Base-by-base conservation (phyloP, 73 alveolate genomes). In the Diophrys appendiculata region DNA sequence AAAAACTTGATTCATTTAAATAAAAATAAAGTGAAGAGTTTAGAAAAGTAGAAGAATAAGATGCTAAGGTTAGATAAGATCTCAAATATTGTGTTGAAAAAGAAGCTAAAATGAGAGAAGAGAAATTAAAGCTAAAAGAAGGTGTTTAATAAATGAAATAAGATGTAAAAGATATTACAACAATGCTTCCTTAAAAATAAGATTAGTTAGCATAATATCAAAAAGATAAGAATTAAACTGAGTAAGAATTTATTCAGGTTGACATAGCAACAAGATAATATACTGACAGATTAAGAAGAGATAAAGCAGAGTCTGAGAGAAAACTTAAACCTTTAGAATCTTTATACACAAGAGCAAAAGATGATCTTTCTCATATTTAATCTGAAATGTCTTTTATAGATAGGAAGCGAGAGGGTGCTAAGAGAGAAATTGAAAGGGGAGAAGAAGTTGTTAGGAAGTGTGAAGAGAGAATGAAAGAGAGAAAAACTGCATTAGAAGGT, bases 11-110 rank as follows among this genome's bases (percentile, higher is more conserved):
- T 22, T 84, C 73, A 29, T 71, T 73, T 73, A 43, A 68, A 52
- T 80, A 75, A 1, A 79, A 69, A 76, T 52, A 74, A 0, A 78
- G 81, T 73, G 64, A 83, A 76, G 89, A 88, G 23, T 89, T 68
- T 77, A 76, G 75, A 74, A 60, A 52, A 29, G 55, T 69, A 73
- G 72, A 67, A 2, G 72, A 73, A 80, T 65, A 34, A 52, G 77
- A 84, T 65, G 78, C 72, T 30, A 73, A 68, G 30, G 52, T 77
- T 32, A 72, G 77, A 23, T 34, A 69, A 0, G 78, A 78, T 0
- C 29, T 84, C 23, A 55, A 69, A 25, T 43, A 31, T 54, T 31
- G 24, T 1, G 65, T 52, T 35, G 76, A 90, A 88, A 82, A 78
- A 26, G 81, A 65, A 68, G 55, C 78, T 29, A 54, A 67, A 32